A percentile compares a stretch with the other conserved stretches of the same genome.
Conservation (phyloP, 768 basidiomycete genomes). For the Pleurotus djamor region DNA sequence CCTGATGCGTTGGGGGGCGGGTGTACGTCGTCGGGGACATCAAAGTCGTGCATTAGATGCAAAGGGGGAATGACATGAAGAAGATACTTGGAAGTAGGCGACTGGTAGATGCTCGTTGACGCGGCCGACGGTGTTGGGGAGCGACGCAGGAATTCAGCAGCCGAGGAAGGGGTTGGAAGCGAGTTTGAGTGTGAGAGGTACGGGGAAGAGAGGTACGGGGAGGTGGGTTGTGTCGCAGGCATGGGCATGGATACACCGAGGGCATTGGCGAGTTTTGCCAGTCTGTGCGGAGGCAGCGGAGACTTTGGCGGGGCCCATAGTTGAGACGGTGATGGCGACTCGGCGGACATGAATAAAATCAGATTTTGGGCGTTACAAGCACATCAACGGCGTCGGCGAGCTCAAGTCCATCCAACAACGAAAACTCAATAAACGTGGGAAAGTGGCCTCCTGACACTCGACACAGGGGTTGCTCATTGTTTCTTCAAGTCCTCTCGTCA, state of each 20-base stretch:
- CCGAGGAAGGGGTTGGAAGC: slow-evolving; percentile 20
- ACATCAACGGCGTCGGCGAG: not conserved
- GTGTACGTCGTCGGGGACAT: slow-evolving; percentile 38
- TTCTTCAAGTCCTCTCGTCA: no score
- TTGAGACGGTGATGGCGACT: slow-evolving; percentile 18
- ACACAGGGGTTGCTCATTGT: not conserved
- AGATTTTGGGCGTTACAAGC: not conserved
- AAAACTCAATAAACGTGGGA: not conserved
- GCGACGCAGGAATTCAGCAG: slow-evolving; percentile 38
- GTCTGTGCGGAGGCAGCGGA: slow-evolving; percentile 72
- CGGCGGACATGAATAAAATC: not conserved
- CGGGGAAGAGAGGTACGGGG: slow-evolving; percentile 13
- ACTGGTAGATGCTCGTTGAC: slow-evolving; percentile 30
- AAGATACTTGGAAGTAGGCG: slow-evolving; percentile 63
- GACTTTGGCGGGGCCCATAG: slow-evolving; percentile 67
- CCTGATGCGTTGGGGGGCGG: slow-evolving; percentile 64
- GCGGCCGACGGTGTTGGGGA: slow-evolving; percentile 51
- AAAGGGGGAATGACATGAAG: slow-evolving; percentile 83
- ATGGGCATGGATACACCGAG: slow-evolving; percentile 78
- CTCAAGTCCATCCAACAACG: not conserved
- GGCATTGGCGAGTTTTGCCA: slow-evolving; percentile 84
- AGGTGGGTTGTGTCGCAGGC: slow-evolving; percentile 41
- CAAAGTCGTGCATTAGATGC: slow-evolving; percentile 65
- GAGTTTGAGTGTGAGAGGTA: slow-evolving; percentile 31
- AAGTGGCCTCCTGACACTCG: not conserved